Evolutionary conservation across 164 flowering plant genomes (phyloP).

Genomic region (grape (Vitis vinifera)): DNA sequence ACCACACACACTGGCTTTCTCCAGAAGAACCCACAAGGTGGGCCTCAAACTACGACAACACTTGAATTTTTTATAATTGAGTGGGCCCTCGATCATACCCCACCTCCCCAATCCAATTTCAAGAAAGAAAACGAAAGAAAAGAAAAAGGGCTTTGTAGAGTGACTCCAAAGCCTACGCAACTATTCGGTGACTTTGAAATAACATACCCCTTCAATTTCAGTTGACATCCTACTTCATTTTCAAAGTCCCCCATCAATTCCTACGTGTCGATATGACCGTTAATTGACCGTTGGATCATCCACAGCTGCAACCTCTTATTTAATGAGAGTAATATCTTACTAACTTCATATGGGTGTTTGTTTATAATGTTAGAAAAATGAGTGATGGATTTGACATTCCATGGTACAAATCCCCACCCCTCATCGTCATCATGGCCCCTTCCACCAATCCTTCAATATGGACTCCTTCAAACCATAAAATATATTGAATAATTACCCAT

Average conservation of each 20-base stretch:
- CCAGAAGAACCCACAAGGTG: too few species aligned
- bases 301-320: not conserved
- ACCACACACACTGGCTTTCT: constrained; percentile 5
- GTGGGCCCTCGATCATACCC: too few species aligned
- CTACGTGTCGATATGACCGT: not conserved
- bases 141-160: not conserved
- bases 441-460: constrained; percentile 1
- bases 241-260: too few species aligned
- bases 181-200: not conserved
- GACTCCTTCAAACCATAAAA: constrained; percentile 18
- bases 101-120: too few species aligned
- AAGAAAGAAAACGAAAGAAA: too few species aligned
- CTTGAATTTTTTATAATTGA: too few species aligned
- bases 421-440: constrained; percentile 1
- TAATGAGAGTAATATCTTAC: not conserved
- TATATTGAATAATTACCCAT: not conserved
- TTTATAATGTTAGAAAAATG: not conserved
- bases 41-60: too few species aligned
- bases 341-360: not conserved
- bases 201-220: not conserved
- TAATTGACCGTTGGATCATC: not conserved
- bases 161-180: not conserved
- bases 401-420: not conserved
- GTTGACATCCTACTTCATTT: not conserved
- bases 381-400: not conserved